Evolutionary conservation across 1,139 yeast genomes (phyloP).

Genomic region (Blastobotrys raffinosifermentans): DNA sequence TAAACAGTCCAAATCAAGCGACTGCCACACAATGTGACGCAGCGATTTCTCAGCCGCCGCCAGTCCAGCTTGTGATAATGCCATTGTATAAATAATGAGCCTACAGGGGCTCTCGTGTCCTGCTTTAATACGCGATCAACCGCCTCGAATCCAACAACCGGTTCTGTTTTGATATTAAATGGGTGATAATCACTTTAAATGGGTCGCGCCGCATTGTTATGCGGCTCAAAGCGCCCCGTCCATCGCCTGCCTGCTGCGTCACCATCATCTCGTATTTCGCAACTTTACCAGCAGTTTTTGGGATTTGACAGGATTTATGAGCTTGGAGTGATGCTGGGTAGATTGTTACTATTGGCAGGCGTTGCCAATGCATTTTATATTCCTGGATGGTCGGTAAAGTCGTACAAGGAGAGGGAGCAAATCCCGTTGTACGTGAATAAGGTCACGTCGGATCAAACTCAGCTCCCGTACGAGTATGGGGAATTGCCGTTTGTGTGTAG

Average conservation of each 20-base stretch:
- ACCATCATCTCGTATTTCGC: neutral
- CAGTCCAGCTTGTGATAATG: conserved; percentile 7
- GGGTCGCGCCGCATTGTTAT: neutral
- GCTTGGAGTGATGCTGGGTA: neutral
- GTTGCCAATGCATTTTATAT: conserved; percentile 16
- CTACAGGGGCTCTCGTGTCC: too few species aligned
- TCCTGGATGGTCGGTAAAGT: conserved; percentile 30
- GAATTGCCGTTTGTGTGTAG: conserved; percentile 81
- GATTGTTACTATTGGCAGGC: conserved; percentile 1
- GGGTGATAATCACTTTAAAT: neutral
- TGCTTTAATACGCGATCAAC: too few species aligned
- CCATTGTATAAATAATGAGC: too few species aligned
- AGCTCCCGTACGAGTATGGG: conserved; percentile 72
- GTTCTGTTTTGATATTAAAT: neutral
- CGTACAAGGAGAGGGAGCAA: conserved; percentile 45
- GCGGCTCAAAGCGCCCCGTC: neutral
- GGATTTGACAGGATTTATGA: neutral
- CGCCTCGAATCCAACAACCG: too few species aligned
- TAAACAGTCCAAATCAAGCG: conserved; percentile 63
- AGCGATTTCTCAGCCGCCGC: conserved; percentile 14
- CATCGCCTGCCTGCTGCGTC: neutral
- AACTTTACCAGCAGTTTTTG: neutral
- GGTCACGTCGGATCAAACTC: conserved; percentile 69
- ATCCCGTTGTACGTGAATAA: conserved; percentile 73
- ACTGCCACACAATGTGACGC: conserved; percentile 46